Conservation (phyloP, 768 basidiomycete genomes). For the Suillus spraguei region DNA sequence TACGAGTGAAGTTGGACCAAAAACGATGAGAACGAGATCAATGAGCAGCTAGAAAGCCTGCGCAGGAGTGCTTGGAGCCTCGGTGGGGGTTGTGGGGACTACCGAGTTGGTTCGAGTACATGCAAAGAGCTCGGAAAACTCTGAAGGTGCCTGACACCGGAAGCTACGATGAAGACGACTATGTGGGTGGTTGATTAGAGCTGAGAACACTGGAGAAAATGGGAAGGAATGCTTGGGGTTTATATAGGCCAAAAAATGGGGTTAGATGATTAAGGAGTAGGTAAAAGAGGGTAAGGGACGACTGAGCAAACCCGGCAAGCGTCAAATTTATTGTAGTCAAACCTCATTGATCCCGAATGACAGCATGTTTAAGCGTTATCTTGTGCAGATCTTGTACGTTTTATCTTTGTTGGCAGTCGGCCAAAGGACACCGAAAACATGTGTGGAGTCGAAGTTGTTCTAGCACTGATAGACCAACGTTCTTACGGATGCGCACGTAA, state of each 20-base stretch:
- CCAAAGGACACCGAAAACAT: not conserved
- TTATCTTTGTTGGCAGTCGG: not conserved
- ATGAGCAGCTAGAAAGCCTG: constrained; percentile 61
- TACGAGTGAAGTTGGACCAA: constrained; percentile 25
- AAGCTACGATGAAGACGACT: constrained; percentile 3
- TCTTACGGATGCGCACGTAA: not conserved
- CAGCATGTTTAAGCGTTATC: constrained; percentile 6
- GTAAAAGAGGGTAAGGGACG: constrained; percentile 22
- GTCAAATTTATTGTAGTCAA: not conserved
- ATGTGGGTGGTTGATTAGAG: not conserved
- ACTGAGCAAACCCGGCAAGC: not conserved
- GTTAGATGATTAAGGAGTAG: constrained; percentile 8
- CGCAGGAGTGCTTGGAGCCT: constrained; percentile 82
- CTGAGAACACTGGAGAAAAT: not conserved
- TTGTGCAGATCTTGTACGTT: constrained; percentile 5
- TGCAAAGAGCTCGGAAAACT: constrained; percentile 58
- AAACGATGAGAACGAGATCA: constrained; percentile 34
- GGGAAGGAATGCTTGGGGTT: constrained; percentile 6
- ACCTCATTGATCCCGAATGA: constrained; percentile 6
- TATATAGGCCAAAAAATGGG: constrained; percentile 31
- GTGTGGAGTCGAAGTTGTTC: constrained; percentile 10
- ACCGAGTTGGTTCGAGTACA: constrained; percentile 95
- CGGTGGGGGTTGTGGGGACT: constrained; percentile 87
- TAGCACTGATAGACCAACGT: not conserved
- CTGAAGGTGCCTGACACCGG: constrained; percentile 22